phyloP scores from a whole-genome alignment of 2,329 filamentous ascomycete species.

The Trematosphaeria pertusa region DNA sequence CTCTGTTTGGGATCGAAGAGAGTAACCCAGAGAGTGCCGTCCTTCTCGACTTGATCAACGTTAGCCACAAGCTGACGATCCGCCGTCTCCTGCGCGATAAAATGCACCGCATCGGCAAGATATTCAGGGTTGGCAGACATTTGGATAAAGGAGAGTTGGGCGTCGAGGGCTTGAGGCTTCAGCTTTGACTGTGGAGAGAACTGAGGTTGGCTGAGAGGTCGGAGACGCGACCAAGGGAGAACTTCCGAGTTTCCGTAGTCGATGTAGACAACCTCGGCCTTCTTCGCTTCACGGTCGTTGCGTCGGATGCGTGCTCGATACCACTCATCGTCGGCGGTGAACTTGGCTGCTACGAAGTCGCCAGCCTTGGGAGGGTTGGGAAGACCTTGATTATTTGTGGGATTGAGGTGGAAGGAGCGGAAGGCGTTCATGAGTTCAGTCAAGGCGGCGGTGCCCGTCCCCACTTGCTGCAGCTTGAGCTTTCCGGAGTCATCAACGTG shows the following conservation, averaged over 20 bases:
- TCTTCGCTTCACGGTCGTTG: slow-evolving; percentile 87
- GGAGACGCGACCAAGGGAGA: slow-evolving; percentile 82
- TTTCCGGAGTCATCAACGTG: slow-evolving; percentile 83
- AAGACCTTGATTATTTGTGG: slow-evolving; percentile 78
- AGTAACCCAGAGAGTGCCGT: slow-evolving; percentile 84
- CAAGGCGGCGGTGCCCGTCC: slow-evolving; percentile 82
- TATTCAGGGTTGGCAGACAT: slow-evolving; percentile 85
- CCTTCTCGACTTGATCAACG: slow-evolving; percentile 84
- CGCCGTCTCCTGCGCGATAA: slow-evolving; percentile 76
- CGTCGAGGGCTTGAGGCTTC: slow-evolving; percentile 85
- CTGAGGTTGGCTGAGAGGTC: slow-evolving; percentile 78
- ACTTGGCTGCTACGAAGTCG: slow-evolving; percentile 89
- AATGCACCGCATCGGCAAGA: slow-evolving; percentile 77
- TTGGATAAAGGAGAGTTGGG: slow-evolving; percentile 86
- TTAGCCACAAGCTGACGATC: slow-evolving; percentile 84
- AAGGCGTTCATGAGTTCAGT: slow-evolving; percentile 91
- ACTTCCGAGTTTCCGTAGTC: slow-evolving; percentile 97
- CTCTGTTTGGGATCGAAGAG: slow-evolving; percentile 77
- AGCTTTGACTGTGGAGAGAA: slow-evolving; percentile 79
- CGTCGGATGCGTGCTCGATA: slow-evolving; percentile 90
- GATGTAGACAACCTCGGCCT: slow-evolving; percentile 89
- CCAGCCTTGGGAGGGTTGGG: slow-evolving; percentile 83
- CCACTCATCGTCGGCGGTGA: slow-evolving; percentile 89
- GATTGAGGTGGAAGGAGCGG: slow-evolving; percentile 86
- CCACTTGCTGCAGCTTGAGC: slow-evolving; percentile 91